phyloP scores from a whole-genome alignment of 2,329 filamentous ascomycete species.

The Calonectria pseudoreteaudii region DNA sequence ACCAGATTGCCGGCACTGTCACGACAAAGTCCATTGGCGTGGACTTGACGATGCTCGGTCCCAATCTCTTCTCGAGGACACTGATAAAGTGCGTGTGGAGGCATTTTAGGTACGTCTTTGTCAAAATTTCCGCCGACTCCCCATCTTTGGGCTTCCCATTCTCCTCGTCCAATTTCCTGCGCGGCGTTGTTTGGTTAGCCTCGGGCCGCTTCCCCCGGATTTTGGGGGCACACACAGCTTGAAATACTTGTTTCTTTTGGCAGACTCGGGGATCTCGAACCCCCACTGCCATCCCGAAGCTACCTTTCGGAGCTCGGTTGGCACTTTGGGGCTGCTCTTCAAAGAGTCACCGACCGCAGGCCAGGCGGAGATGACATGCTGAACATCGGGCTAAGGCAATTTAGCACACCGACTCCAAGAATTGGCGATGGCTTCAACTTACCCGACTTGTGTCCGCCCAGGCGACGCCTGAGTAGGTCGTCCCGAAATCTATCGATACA shows the following conservation, averaged over 20 bases:
- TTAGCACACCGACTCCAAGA: conserved; percentile 36
- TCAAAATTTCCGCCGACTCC: conserved; percentile 51
- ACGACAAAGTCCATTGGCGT: conserved; percentile 65
- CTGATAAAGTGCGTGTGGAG: conserved; percentile 62
- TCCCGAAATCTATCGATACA: conserved; percentile 68
- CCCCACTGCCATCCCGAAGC: conserved; percentile 61
- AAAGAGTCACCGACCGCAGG: conserved; percentile 49
- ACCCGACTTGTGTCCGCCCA: conserved; percentile 59
- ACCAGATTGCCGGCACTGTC: conserved; percentile 71
- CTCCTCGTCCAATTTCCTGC: conserved; percentile 52
- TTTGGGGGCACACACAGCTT: conserved; percentile 56
- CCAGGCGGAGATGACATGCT: conserved; percentile 58
- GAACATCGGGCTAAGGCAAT: conserved; percentile 50
- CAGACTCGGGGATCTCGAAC: conserved; percentile 58
- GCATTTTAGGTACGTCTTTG: conserved; percentile 58
- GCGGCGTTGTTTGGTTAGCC: conserved; percentile 27
- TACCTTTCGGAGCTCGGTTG: conserved; percentile 60
- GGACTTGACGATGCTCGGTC: conserved; percentile 53
- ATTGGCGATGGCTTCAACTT: conserved; percentile 34
- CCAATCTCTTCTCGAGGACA: conserved; percentile 56
- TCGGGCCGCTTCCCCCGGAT: background rate
- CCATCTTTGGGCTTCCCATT: conserved; percentile 45
- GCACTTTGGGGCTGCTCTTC: conserved; percentile 58
- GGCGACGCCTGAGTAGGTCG: conserved; percentile 67
- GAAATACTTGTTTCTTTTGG: conserved; percentile 57